Percentiles rank a stretch among this genome's conserved stretches.
These are phyloP conservation scores for Trypanosoma mega DNA, from an alignment of 208 protist species.

Conservation along the genomic window DNA sequence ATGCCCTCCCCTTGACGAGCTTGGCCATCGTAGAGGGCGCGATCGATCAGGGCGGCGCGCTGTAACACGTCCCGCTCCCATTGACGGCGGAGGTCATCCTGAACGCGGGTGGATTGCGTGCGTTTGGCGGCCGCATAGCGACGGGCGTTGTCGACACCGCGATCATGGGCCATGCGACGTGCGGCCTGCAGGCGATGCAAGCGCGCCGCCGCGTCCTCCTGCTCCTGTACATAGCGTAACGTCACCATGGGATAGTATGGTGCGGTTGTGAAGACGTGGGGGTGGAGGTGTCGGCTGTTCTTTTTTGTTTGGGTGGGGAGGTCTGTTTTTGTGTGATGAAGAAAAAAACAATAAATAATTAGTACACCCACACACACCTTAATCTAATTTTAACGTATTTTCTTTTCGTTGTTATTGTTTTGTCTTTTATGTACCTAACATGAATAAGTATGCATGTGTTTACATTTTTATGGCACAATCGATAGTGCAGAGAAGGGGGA, in stretches of 20 bases:
- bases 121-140: conserved; percentile 50
- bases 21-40: conserved; percentile 24
- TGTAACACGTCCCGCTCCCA: conserved; percentile 39
- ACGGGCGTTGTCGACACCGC: conserved; percentile 44
- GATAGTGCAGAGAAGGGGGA: too few species aligned
- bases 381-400: too few species aligned
- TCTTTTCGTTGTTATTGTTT: too few species aligned
- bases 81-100: conserved; percentile 24
- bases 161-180: conserved; percentile 36
- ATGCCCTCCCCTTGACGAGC: conserved; percentile 33
- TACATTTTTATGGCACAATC: too few species aligned
- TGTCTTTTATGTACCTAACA: too few species aligned
- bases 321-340: too few species aligned
- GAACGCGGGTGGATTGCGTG: conserved; percentile 31
- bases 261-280: too few species aligned
- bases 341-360: too few species aligned
- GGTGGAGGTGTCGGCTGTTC: too few species aligned
- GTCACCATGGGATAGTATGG: conserved; percentile 59
- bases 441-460: too few species aligned
- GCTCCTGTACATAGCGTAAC: conserved; percentile 49
- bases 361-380: too few species aligned
- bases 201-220: conserved; percentile 47
- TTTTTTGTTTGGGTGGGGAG: too few species aligned
- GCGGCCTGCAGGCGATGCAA: conserved; percentile 48
- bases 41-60: conserved; percentile 30